phyloP scores from a whole-genome alignment of 1,284 basidiomycete species.

The Mycosarcoma mackinlayi region DNA sequence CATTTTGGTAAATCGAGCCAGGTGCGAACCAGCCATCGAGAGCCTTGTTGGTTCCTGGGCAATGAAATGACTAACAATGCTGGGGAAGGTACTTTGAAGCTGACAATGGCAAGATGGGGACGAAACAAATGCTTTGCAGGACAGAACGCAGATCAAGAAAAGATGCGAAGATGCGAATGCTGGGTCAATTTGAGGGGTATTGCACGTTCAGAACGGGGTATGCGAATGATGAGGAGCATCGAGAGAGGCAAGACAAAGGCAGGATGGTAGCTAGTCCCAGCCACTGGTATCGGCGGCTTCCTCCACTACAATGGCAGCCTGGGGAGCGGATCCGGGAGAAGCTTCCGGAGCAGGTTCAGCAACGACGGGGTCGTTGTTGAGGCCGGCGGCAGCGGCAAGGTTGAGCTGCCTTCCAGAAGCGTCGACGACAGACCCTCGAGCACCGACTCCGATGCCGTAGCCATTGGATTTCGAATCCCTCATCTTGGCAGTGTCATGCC shows the following conservation, averaged over 20 bases:
- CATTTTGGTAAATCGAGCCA: too few relatives aligned
- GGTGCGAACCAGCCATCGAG: too few relatives aligned
- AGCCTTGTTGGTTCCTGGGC: too few relatives aligned
- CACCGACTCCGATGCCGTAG: conserved; percentile 29
- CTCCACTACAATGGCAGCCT: conserved; percentile 1
- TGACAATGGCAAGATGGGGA: too few relatives aligned
- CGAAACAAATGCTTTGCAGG: neutral
- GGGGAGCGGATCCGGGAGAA: neutral
- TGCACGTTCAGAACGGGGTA: neutral
- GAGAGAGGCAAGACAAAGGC: too few relatives aligned
- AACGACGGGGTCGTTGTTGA: conserved; percentile 12
- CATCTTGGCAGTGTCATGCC: conserved; percentile 15
- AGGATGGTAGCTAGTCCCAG: conserved; percentile 7
- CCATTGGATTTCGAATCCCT: conserved; percentile 8
- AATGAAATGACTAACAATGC: too few relatives aligned
- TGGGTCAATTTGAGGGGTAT: conserved; percentile 1
- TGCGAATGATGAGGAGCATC: neutral
- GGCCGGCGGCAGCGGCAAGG: conserved; percentile 27
- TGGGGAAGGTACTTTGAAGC: too few relatives aligned
- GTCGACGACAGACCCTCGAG: conserved; percentile 26
- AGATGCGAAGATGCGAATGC: neutral
- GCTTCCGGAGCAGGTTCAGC: conserved; percentile 4
- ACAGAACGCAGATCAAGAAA: neutral
- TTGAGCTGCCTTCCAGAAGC: conserved; percentile 30
- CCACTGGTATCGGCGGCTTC: conserved; percentile 4